phyloP scores from a whole-genome alignment of 257 asterid genomes.

The Rauvolfia tetraphylla region DNA sequence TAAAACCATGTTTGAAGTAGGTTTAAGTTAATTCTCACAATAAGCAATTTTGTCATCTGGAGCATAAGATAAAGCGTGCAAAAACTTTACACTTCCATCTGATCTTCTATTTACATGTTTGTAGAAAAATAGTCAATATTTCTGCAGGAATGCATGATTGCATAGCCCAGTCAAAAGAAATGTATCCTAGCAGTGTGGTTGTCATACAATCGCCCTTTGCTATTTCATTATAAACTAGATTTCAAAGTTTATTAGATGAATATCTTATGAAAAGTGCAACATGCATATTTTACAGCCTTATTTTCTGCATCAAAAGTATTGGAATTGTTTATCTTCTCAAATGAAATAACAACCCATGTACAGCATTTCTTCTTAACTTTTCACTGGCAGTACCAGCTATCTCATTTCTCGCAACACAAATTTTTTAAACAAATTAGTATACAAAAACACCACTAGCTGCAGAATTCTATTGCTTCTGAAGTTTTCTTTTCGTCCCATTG shows the following conservation, averaged over 20 bases:
- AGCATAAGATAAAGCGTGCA: not conserved
- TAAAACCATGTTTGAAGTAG: no score
- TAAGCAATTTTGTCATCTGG: not conserved
- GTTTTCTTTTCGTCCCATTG: no score
- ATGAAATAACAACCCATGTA: not conserved
- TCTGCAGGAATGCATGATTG: not conserved
- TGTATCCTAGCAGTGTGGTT: not conserved
- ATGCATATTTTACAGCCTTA: not conserved
- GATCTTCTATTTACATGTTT: not conserved
- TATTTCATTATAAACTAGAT: not conserved
- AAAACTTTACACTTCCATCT: not conserved
- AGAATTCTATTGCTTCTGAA: not conserved
- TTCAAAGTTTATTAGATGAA: not conserved
- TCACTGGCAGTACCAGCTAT: not conserved
- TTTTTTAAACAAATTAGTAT: no score
- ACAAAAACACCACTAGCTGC: not conserved
- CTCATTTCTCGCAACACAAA: not conserved
- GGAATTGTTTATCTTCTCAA: not conserved
- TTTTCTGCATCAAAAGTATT: no score
- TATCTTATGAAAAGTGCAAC: not conserved
- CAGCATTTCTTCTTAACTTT: no score
- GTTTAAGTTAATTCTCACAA: not conserved
- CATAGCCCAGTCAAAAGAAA: not conserved
- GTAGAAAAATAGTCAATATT: not conserved
- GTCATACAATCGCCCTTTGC: not conserved